Base-by-base conservation (phyloP, 495 filamentous ascomycete species). In the Podospora didyma region DNA sequence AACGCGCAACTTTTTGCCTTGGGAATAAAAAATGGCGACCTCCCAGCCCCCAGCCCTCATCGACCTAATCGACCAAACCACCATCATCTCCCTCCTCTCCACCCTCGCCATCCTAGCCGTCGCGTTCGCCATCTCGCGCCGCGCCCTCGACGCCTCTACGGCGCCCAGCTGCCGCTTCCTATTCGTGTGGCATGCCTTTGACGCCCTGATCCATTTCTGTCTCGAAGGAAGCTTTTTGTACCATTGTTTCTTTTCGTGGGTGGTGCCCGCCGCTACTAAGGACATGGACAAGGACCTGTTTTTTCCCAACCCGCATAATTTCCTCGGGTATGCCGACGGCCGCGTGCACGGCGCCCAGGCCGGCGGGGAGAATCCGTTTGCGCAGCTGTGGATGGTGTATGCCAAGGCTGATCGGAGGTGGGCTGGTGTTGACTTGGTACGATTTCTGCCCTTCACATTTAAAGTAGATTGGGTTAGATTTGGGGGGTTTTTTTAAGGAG, bases 181-280 rank as follows among this genome's bases (percentile, higher is more conserved):
- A 58, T 96, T 95, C 80, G 84, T 92, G 77, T 97, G 93, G 93
- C 92, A 96, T 79, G 78, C 85, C 59, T 96, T 96, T 76, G 90
- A 96, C 72, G 86, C 87, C 46, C 82, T 97, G 19, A 90, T 90
- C 63, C 93, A 97, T 78, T 76, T 92, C 71, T 75, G 88, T 62
- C 86, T 96, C 71, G 93, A 97, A 73, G 91, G 89, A 39, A 86
- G 86, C 53, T 97, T 89, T 74, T 85, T 96, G 47, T 96, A 90
- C 78, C 86, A 96, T 73, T 96, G 89, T 73, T 91, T 97, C 79
- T 89, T 89, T 79, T 85, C 84, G 57, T 89, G 79, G 62, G 72
- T 73, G 4, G 61, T 82, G 31, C 49, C 57, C 51, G 60, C 66
- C n/a, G 57, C 57, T 5, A 64, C 69, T 54, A 62, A 64, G 34